These are phyloP conservation scores for Crithidia bombi DNA, from an alignment of 208 protist genomes.

Conservation along the genomic window DNA sequence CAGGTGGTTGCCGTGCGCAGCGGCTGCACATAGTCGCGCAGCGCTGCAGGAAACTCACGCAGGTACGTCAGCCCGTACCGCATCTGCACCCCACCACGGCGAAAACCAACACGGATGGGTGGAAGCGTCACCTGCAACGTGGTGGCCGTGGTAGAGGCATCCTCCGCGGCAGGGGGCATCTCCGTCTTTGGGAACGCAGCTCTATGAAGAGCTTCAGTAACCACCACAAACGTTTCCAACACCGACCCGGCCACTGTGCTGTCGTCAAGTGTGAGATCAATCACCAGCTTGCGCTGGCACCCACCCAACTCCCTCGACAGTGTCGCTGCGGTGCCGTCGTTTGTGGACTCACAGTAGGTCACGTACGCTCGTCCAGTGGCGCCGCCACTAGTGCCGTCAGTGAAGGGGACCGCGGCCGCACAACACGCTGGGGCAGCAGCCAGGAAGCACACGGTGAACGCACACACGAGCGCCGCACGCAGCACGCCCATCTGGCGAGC, in stretches of 20 bases:
- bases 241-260: constrained; percentile 23
- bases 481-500: too few species aligned
- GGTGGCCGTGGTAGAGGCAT: constrained; percentile 1
- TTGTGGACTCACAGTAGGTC: constrained; percentile 7
- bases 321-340: not conserved
- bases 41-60: constrained; percentile 53
- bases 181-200: constrained; percentile 12
- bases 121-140: constrained; percentile 33
- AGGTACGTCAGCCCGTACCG: constrained; percentile 57
- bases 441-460: constrained; percentile 1
- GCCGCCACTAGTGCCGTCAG: not conserved
- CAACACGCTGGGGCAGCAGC: not conserved
- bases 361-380: constrained; percentile 15
- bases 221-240: constrained; percentile 20
- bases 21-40: constrained; percentile 35
- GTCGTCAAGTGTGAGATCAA: constrained; percentile 36
- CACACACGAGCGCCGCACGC: not conserved
- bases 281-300: constrained; percentile 30
- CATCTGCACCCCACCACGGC: constrained; percentile 37
- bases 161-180: not conserved
- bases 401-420: not conserved
- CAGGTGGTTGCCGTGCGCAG: constrained; percentile 31
- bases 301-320: constrained; percentile 1
- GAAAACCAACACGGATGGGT: constrained; percentile 37
- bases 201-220: constrained; percentile 15